Evolutionary conservation across 2,329 filamentous ascomycete species (phyloP).

Genomic region (Botryotinia narcissicola): DNA sequence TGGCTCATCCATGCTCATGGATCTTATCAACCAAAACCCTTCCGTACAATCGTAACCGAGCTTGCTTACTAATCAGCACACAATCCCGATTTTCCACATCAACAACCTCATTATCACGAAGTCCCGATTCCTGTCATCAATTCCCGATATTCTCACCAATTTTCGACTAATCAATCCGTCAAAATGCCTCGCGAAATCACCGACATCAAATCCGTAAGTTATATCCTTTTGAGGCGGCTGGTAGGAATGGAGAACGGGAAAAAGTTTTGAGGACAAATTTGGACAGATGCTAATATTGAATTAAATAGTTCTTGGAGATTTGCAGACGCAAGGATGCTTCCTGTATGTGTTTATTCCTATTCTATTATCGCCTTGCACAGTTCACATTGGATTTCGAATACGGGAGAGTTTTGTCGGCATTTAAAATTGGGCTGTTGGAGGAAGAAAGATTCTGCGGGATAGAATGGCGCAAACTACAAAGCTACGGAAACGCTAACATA

Average conservation of each 20-base stretch:
- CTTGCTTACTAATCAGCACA: slow-evolving; percentile 25
- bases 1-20: not conserved
- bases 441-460: not conserved
- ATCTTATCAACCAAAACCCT: slow-evolving; percentile 10
- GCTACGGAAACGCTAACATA: slow-evolving; percentile 25
- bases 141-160: slow-evolving; percentile 25
- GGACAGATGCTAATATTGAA: slow-evolving; percentile 18
- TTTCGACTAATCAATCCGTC: slow-evolving; percentile 47
- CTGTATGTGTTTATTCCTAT: slow-evolving; percentile 64
- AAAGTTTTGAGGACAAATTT: not conserved
- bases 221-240: not conserved
- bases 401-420: slow-evolving; percentile 3
- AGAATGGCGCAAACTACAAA: not conserved
- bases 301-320: slow-evolving; percentile 92
- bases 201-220: slow-evolving; percentile 84
- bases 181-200: slow-evolving; percentile 98
- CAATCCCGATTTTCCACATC: slow-evolving; percentile 21
- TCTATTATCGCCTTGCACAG: not conserved
- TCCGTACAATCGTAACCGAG: slow-evolving; percentile 22
- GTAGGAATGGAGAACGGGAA: not conserved
- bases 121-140: slow-evolving; percentile 16
- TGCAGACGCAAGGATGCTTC: slow-evolving; percentile 99
- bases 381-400: not conserved
- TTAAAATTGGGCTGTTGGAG: not conserved
- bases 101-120: slow-evolving; percentile 22